Base-by-base conservation (phyloP, 2,329 filamentous ascomycete species). In the Chalaropsis ovoidea region DNA sequence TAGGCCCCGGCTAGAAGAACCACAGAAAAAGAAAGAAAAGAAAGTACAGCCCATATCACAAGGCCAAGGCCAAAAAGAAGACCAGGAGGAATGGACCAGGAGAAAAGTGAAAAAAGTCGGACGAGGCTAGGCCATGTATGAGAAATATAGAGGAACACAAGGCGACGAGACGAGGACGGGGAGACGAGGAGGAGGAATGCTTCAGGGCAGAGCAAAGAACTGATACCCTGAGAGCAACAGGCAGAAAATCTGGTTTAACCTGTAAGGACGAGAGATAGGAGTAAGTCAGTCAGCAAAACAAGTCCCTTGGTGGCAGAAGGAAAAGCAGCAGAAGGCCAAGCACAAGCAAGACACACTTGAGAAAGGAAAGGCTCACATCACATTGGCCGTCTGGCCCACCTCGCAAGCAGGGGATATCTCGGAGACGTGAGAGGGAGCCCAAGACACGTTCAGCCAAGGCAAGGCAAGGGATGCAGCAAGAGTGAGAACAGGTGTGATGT, bases 191-290 rank as follows among this genome's bases (percentile, higher is more conserved):
- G 52, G 15, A 56, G 27, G 52, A 56, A 56, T 56, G 52, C 52
- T 15, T 56, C 52, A 56, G 52, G 52, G 52, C 52, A 31, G 27
- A 35, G 52, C 52, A 56, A 27, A 13, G 22, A 31, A 56, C 22
- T 56, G 22, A 56, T 22, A 56, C 52, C 52, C 22, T 56, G 11
- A 43, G 24, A 31, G 24, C 52, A 11, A 24, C 17, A 17, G 27
- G 52, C 52, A 49, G 22, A 27, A 27, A 56, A 56, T 22, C 52
- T 56, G 52, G 52, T 56, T 56, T 56, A 56, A 56, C 52, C 52
- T 56, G 52, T 27, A 56, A 31, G 52, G 22, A 56, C 52, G 22
- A 24, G 24, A 27, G 22, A 56, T 2, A 56, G 22, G 17, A 35
- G 7, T 13, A n/a, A 27, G 24, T 31, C 22, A 31, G 22, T 17